Percentiles rank a stretch among this genome's conserved stretches.
Conservation (phyloP, 2,329 filamentous ascomycete genomes). For the Talaromyces sp. region DNA sequence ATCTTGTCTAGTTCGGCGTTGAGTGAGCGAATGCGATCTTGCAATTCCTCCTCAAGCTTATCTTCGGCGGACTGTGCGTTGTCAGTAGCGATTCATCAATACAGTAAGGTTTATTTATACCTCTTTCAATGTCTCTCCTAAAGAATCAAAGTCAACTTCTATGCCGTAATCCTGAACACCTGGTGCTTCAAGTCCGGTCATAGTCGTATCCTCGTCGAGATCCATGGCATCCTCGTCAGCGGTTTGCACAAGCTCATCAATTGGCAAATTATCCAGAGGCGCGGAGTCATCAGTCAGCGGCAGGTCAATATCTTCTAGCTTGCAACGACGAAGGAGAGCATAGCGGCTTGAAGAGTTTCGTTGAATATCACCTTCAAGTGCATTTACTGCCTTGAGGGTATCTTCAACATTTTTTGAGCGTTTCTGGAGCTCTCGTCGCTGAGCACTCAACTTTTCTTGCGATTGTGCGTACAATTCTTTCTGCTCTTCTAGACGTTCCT, state of each 20-base stretch:
- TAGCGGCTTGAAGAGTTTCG: slow-evolving; percentile 83
- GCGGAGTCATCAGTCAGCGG: slow-evolving; percentile 72
- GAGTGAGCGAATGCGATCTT: slow-evolving; percentile 73
- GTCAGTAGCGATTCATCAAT: slow-evolving; percentile 29
- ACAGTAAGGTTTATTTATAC: slow-evolving; percentile 49
- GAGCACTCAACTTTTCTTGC: slow-evolving; percentile 72
- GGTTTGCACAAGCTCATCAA: slow-evolving; percentile 73
- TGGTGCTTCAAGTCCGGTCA: slow-evolving; percentile 53
- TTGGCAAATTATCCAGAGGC: slow-evolving; percentile 75
- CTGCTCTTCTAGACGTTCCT: slow-evolving; percentile 68
- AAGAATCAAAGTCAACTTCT: slow-evolving; percentile 75
- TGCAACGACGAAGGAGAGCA: slow-evolving; percentile 79
- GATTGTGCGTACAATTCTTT: slow-evolving; percentile 67
- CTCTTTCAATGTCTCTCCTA: slow-evolving; percentile 79
- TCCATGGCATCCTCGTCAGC: slow-evolving; percentile 88
- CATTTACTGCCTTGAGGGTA: slow-evolving; percentile 70
- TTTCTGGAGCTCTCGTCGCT: slow-evolving; percentile 77
- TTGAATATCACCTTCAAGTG: slow-evolving; percentile 81
- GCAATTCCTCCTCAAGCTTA: slow-evolving; percentile 70
- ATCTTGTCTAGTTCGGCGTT: slow-evolving; percentile 84
- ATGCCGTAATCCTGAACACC: slow-evolving; percentile 88
- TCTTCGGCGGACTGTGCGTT: slow-evolving; percentile 63
- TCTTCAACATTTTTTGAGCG: slow-evolving; percentile 79
- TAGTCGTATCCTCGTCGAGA: slow-evolving; percentile 67
- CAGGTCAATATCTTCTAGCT: slow-evolving; percentile 87